Conservation (phyloP, 2,329 filamentous ascomycete species). For the Aspergillus phoenicis region DNA sequence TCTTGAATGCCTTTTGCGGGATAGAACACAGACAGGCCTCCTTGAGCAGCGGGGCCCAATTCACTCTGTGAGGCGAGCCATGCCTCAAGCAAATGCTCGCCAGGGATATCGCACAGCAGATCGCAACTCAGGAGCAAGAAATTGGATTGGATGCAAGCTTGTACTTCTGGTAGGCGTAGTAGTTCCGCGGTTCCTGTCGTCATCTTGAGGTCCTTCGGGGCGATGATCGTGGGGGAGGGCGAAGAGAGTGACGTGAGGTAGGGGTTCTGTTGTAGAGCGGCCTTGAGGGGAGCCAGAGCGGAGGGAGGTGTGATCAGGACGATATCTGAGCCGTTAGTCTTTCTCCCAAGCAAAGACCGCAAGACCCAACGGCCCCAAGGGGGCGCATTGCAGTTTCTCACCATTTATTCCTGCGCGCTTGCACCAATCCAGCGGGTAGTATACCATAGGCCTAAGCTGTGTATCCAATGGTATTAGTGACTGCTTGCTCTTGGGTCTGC, state of each 20-base stretch:
- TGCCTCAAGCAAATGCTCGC: constrained; percentile 78
- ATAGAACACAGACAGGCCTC: constrained; percentile 89
- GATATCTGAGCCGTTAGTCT: constrained; percentile 38
- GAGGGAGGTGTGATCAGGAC: constrained; percentile 50
- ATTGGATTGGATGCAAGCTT: constrained; percentile 75
- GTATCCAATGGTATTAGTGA: constrained; percentile 4
- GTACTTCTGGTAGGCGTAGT: constrained; percentile 79
- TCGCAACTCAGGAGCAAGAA: constrained; percentile 93
- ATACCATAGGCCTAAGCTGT: constrained; percentile 47
- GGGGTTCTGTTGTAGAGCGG: constrained; percentile 52
- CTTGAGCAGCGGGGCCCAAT: constrained; percentile 64
- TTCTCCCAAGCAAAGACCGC: neutral
- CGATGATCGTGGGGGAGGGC: constrained; percentile 35
- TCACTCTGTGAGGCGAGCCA: constrained; percentile 81
- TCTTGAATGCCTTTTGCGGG: constrained; percentile 71
- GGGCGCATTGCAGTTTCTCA: constrained; percentile 27
- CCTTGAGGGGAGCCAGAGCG: constrained; percentile 45
- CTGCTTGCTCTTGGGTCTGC: neutral
- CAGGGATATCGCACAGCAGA: constrained; percentile 84
- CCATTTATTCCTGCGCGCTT: constrained; percentile 52
- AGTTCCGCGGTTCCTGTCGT: constrained; percentile 90
- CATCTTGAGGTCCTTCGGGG: constrained; percentile 63
- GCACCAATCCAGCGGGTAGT: constrained; percentile 52
- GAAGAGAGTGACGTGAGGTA: constrained; percentile 51
- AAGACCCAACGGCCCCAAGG: neutral